A percentile compares a stretch with the other conserved stretches of the same genome.
Conservation (phyloP, 345 rosid genomes). For the Boechera retrofracta region DNA sequence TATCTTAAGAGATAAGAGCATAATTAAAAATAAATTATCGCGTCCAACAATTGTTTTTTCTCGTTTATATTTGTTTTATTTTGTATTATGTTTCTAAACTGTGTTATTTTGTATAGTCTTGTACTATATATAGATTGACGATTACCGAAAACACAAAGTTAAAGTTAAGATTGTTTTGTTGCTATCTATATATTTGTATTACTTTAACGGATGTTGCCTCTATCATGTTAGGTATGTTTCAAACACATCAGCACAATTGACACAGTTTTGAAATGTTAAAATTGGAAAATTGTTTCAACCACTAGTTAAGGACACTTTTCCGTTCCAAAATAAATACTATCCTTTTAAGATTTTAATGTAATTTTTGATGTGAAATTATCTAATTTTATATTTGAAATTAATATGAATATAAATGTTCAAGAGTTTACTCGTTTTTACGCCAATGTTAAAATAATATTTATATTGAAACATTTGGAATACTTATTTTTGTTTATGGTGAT, state of each 20-base stretch:
- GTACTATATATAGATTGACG: not conserved
- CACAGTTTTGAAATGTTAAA: not conserved
- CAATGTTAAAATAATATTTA: too few species aligned
- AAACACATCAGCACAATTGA: not conserved
- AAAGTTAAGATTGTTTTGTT: not conserved
- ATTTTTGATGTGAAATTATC: too few species aligned
- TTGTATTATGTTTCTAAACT: not conserved
- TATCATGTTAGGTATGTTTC: not conserved
- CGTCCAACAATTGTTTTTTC: not conserved
- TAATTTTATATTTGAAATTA: too few species aligned
- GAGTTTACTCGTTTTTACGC: too few species aligned
- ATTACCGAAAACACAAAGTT: not conserved
- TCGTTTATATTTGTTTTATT: not conserved
- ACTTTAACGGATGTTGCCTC: constrained; percentile 4
- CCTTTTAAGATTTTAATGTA: too few species aligned
- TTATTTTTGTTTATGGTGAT: not conserved
- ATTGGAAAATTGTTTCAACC: not conserved
- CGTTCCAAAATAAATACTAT: too few species aligned
- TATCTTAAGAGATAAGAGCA: too few species aligned
- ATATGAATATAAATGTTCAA: too few species aligned
- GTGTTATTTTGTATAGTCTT: not conserved
- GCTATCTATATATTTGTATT: too few species aligned
- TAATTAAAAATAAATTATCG: not conserved
- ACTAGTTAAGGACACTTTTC: not conserved
- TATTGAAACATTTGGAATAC: not conserved